phyloP scores from a whole-genome alignment of 164 flowering plant genomes.

The Macadamia integrifolia region DNA sequence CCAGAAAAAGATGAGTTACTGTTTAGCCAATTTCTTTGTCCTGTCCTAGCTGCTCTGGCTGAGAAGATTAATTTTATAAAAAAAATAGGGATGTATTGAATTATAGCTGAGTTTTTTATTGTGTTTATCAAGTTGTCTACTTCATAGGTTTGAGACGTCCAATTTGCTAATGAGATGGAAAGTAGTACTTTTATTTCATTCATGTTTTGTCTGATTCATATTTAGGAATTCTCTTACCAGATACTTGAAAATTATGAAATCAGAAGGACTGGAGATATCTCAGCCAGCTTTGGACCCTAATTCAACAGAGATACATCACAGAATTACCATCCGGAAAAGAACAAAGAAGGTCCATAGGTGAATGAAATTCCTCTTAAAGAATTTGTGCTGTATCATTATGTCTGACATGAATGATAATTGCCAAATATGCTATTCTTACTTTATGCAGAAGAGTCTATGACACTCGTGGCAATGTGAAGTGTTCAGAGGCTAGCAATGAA shows the following conservation, averaged over 20 bases:
- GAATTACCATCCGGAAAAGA: constrained; percentile 69
- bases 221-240: constrained; percentile 29
- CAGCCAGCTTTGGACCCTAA: constrained; percentile 95
- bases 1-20: no score
- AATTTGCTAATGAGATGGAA: no score
- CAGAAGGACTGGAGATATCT: constrained; percentile 82
- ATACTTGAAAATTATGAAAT: constrained; percentile 68
- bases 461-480: constrained; percentile 57
- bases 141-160: no score
- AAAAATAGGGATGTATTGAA: no score
- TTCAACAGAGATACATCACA: constrained; percentile 86
- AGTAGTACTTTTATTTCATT: neutral
- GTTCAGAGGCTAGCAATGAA: constrained; percentile 62
- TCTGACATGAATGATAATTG: neutral
- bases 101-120: no score
- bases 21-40: no score
- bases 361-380: constrained; percentile 7
- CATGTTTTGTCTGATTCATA: neutral
- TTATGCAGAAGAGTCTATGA: constrained; percentile 76
- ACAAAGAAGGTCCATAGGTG: constrained; percentile 65
- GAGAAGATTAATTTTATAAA: no score
- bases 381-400: neutral
- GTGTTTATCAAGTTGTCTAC: no score
- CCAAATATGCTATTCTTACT: neutral
- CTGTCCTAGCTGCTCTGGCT: no score